These are phyloP conservation scores for Tulasnella sp. DNA, from an alignment of 768 basidiomycete species.

Conservation along the genomic window DNA sequence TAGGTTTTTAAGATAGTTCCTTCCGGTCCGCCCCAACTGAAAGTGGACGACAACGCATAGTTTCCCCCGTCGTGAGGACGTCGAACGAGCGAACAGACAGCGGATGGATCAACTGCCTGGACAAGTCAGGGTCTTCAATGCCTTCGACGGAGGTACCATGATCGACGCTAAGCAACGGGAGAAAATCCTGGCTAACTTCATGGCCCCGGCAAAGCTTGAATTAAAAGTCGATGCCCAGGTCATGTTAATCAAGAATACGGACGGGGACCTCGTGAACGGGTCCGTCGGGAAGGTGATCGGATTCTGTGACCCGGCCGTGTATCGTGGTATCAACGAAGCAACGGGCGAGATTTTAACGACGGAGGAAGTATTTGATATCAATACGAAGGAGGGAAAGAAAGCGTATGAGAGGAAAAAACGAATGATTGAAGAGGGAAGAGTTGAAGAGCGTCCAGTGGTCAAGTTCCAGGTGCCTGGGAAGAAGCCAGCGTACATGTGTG, in stretches of 20 bases:
- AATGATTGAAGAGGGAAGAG: constrained; percentile 40
- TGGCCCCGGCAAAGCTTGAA: constrained; percentile 73
- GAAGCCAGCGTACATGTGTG: constrained; percentile 52
- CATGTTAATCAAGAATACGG: constrained; percentile 94
- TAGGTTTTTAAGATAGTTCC: constrained; percentile 47
- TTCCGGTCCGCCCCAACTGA: neutral
- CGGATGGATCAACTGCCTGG: constrained; percentile 62
- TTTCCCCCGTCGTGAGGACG: constrained; percentile 90
- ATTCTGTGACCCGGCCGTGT: constrained; percentile 63
- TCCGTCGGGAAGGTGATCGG: constrained; percentile 82
- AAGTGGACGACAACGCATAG: constrained; percentile 47
- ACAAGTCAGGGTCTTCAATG: constrained; percentile 53
- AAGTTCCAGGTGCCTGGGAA: constrained; percentile 66
- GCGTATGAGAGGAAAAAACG: constrained; percentile 36
- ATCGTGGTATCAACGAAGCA: constrained; percentile 45
- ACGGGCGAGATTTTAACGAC: constrained; percentile 44
- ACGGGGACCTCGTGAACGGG: constrained; percentile 91
- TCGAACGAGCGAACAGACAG: constrained; percentile 76
- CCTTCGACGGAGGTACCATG: constrained; percentile 67
- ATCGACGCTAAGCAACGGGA: constrained; percentile 60
- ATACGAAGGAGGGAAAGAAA: constrained; percentile 33
- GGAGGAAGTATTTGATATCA: constrained; percentile 37
- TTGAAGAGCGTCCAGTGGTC: constrained; percentile 53
- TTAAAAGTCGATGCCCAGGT: constrained; percentile 81
- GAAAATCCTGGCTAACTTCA: constrained; percentile 85